Base-by-base conservation (phyloP, 2,329 filamentous ascomycete species). In the Stagonosporopsis vannaccii region DNA sequence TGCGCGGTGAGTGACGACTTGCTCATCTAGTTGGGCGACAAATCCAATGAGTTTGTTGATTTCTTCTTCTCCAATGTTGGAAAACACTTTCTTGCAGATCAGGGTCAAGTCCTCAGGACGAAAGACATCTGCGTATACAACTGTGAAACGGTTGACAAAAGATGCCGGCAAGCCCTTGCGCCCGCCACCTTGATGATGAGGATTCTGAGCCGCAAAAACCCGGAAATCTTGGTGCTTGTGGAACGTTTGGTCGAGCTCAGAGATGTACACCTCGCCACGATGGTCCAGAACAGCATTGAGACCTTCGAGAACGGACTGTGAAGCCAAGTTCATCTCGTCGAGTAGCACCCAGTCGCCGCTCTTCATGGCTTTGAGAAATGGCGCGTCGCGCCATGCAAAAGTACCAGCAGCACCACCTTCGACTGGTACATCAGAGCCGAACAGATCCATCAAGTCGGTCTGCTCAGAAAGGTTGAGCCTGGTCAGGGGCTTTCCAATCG, bases 271-370 rank as follows among this genome's bases (percentile, higher is more conserved):
- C 75, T 97, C 91, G 56, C 95, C 94, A 76, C 96, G 88, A 74
- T 99, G 96, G 75, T 99, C 95, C 26, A 99, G 84, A 79, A 95
- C 98, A 20, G 95, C 94, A 66, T 99, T 99, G 28, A 99, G 81
- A 60, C 95, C 96, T 78, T 99, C 95, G 1, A 99, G 84, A 2
- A 99, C 93, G 4, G 94, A 96, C 73, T 99, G 95, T 0, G 94
- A 98, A 1, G 96, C 95, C 61, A 99, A 79, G 69, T 99, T 99
- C 95, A 99, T 99, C 80, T 99, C 95, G 70, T 99, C 95, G 0
- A 99, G 83, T 25, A 99, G 81, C 11, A 99, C 95, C 95, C 95
- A 99, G 66, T 96, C 91, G 25, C 95, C 95, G 55, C 87, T 90
- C 72, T 98, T 95, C 94, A 99, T 98, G 0, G 95, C 95, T 72